Percentiles rank a stretch among this genome's conserved stretches.
These are phyloP conservation scores for Priceomyces fermenticarens DNA, from an alignment of 805 yeast genomes.

Conservation along the genomic window DNA sequence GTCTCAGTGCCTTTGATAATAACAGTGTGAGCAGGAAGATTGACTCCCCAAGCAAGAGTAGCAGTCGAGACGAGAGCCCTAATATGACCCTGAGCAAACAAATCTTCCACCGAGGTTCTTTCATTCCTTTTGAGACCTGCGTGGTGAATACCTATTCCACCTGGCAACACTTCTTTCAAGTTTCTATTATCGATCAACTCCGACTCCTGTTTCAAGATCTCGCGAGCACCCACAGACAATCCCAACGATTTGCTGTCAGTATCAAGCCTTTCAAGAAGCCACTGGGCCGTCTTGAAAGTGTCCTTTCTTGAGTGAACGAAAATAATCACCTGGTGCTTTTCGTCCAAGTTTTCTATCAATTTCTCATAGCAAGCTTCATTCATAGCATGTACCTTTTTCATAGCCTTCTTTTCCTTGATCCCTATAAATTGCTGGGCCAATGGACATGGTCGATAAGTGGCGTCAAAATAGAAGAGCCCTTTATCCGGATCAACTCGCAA, in stretches of 20 bases:
- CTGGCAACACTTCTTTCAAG: conserved; percentile 56
- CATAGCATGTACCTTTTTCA: conserved; percentile 77
- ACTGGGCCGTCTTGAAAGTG: conserved; percentile 78
- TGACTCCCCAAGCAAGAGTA: conserved; percentile 96
- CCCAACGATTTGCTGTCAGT: conserved; percentile 54
- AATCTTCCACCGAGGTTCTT: conserved; percentile 74
- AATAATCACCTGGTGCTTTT: conserved; percentile 76
- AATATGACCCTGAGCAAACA: conserved; percentile 85
- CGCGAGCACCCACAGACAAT: conserved; percentile 55
- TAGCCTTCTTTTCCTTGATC: conserved; percentile 75
- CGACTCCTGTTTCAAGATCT: conserved; percentile 63
- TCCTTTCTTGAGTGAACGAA: conserved; percentile 96
- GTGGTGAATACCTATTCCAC: conserved; percentile 87
- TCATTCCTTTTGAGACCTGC: conserved; percentile 80
- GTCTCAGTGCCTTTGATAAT: conserved; percentile 91
- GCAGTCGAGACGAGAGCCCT: conserved; percentile 87
- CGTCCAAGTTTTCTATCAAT: conserved; percentile 55
- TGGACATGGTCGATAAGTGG: conserved; percentile 89
- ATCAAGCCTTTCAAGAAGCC: conserved; percentile 58
- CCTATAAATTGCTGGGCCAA: conserved; percentile 86
- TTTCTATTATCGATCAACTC: conserved; percentile 51
- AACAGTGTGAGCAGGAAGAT: conserved; percentile 92
- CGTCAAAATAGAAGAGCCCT: conserved; percentile 78
- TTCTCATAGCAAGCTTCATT: conserved; percentile 84
- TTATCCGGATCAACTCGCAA: conserved; percentile 55